A percentile compares a stretch with the other conserved stretches of the same genome.
phyloP scores from a whole-genome alignment of 768 basidiomycete species.

The Nidularia sp. region DNA sequence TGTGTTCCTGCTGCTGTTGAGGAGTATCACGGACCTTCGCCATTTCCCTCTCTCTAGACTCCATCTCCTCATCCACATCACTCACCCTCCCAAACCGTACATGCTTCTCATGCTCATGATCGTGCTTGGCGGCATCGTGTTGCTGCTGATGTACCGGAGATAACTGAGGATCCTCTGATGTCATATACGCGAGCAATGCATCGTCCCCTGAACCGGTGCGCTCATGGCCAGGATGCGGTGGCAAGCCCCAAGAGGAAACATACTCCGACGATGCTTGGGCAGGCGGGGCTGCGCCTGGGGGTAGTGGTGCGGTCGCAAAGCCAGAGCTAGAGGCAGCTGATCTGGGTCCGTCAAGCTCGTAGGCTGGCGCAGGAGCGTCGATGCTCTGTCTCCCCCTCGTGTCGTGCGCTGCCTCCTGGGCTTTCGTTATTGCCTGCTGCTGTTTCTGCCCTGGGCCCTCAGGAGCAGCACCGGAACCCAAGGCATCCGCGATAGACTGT shows the following conservation, averaged over 20 bases:
- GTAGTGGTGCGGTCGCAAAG: neutral
- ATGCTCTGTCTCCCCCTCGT: conserved; percentile 8
- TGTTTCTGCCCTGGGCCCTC: neutral
- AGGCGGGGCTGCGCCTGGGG: conserved; percentile 15
- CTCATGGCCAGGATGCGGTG: neutral
- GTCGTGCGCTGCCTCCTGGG: conserved; percentile 4
- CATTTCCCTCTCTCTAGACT: conserved; percentile 15
- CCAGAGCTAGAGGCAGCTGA: neutral
- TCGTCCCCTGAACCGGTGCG: conserved; percentile 15
- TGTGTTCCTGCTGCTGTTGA: too few species aligned
- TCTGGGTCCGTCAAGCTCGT: neutral
- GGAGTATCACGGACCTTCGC: neutral
- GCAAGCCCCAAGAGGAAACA: neutral
- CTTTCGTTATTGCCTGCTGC: neutral
- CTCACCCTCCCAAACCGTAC: conserved; percentile 40
- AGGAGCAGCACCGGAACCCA: neutral
- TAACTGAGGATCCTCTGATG: conserved; percentile 14
- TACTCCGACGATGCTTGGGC: conserved; percentile 10
- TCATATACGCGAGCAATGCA: conserved; percentile 35
- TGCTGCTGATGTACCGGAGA: neutral
- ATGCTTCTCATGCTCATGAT: conserved; percentile 19
- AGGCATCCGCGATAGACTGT: conserved; percentile 29
- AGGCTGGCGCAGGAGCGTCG: conserved; percentile 5
- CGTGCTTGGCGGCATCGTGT: too few species aligned
- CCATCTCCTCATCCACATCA: conserved; percentile 31